phyloP scores from a whole-genome alignment of 2,329 filamentous ascomycete genomes.

The Periconia macrospinosa region DNA sequence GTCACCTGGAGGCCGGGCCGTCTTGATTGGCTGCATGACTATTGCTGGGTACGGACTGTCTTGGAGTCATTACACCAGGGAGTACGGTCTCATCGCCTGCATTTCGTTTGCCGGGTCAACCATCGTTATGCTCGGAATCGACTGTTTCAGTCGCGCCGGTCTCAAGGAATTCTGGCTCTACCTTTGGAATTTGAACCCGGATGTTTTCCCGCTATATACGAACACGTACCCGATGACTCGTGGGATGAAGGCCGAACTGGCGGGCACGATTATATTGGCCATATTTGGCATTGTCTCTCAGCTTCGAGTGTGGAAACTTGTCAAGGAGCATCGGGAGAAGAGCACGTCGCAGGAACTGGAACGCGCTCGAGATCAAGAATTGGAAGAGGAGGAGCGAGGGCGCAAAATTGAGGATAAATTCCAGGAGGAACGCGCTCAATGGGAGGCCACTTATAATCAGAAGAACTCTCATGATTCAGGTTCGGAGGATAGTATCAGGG shows the following conservation, averaged over 20 bases:
- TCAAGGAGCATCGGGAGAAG: slow-evolving; percentile 58
- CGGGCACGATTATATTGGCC: slow-evolving; percentile 73
- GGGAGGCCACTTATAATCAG: slow-evolving; percentile 78
- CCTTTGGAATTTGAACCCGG: slow-evolving; percentile 79
- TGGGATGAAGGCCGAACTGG: slow-evolving; percentile 83
- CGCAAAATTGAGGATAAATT: slow-evolving; percentile 66
- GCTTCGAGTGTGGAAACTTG: slow-evolving; percentile 80
- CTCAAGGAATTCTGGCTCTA: slow-evolving; percentile 97
- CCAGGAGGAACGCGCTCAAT: slow-evolving; percentile 64
- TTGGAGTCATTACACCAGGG: slow-evolving; percentile 70
- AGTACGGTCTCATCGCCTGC: slow-evolving; percentile 73
- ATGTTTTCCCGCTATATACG: slow-evolving; percentile 74
- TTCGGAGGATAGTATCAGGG: slow-evolving; percentile 44
- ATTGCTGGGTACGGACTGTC: slow-evolving; percentile 71
- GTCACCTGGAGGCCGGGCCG: slow-evolving; percentile 63
- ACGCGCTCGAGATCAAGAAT: slow-evolving; percentile 61
- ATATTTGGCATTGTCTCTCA: slow-evolving; percentile 80
- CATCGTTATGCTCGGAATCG: slow-evolving; percentile 77
- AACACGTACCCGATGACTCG: slow-evolving; percentile 82
- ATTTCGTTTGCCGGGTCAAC: slow-evolving; percentile 85
- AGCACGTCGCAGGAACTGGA: slow-evolving; percentile 51
- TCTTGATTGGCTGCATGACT: slow-evolving; percentile 76
- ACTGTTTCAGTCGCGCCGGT: slow-evolving; percentile 87
- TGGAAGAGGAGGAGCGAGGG: slow-evolving; percentile 71
- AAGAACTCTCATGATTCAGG: slow-evolving; percentile 57